phyloP scores from a whole-genome alignment of 805 yeast genomes.

The Metschnikowia borealis region DNA sequence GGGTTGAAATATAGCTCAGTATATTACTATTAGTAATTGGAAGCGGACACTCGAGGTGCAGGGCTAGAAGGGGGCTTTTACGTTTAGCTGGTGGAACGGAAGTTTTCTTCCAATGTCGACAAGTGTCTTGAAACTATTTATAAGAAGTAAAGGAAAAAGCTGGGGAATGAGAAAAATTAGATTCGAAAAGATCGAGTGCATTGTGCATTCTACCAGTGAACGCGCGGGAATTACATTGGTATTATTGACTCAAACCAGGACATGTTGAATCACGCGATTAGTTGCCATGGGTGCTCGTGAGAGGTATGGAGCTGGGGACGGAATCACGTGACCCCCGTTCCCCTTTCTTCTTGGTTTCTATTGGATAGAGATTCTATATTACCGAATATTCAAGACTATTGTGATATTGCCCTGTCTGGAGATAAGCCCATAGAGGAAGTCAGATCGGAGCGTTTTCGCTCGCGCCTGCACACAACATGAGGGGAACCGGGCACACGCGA shows the following conservation, averaged over 20 bases:
- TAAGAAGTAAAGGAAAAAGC: neutral
- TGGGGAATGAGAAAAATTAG: constrained; percentile 4
- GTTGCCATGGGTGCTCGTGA: neutral
- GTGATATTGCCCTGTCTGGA: neutral
- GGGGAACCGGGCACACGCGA: neutral
- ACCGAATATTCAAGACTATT: neutral
- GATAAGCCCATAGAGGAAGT: constrained; percentile 1
- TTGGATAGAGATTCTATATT: too few species aligned
- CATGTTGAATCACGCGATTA: neutral
- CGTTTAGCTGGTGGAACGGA: neutral
- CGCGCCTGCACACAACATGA: neutral
- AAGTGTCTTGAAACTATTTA: neutral
- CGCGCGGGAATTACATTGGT: neutral
- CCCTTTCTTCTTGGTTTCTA: neutral
- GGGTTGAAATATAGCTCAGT: neutral
- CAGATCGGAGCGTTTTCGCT: constrained; percentile 2
- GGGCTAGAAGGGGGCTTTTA: neutral
- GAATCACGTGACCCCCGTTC: too few species aligned
- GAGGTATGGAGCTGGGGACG: too few species aligned
- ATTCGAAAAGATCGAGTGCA: neutral
- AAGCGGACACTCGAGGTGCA: neutral
- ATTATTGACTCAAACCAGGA: neutral
- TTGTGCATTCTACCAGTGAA: neutral
- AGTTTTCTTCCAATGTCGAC: neutral
- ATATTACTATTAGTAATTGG: neutral